Base-by-base conservation (phyloP, 2,329 filamentous ascomycete genomes). In the Volutella citrinella region DNA sequence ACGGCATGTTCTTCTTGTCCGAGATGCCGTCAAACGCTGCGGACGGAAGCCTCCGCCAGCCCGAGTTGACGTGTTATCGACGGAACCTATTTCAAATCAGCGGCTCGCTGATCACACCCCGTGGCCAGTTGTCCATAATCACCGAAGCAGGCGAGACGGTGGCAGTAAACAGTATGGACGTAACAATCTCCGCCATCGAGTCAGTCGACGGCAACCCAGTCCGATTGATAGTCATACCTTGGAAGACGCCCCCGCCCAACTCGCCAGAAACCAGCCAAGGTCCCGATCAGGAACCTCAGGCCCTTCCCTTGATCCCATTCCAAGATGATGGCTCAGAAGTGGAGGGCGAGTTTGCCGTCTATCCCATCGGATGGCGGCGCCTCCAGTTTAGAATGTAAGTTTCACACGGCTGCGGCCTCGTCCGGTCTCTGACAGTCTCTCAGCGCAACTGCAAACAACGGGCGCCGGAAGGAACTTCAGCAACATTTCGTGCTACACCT, bases 21-120 rank as follows among this genome's bases (percentile, higher is more conserved):
- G 86, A 91, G 57, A 84, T 85, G 66, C 82, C 84, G 2, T 75
- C 82, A 53, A 79, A 72, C 42, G 66, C 69, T 34, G 70, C 61
- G 46, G 78, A 83, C 46, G 76, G 74, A 39, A 68, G 63, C 27
- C 59, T 74, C 28, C 66, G 82, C 30, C 83, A 85, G 56, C 87
- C 79, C 32, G 91, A 97, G 64, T 65, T 97, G 59, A 97, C 91
- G 4, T 97, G 91, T 72, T 97, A 97, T 64, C 84, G 91, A 46
- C 80, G 91, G 29, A 97, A 97, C 57, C 71, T 97, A 30, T 97
- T 97, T 63, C 91, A 96, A 61, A 94, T 96, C 55, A 95, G 89
- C 42, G 91, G 91, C 38, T 89, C 84, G 6, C 78, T 95, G 38
- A 88, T 88, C 24, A 74, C 90, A 11, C 88, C 90, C 3, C 72